Conservation (phyloP, 202 grass and related monocot species). For the Carex arenaria region DNA sequence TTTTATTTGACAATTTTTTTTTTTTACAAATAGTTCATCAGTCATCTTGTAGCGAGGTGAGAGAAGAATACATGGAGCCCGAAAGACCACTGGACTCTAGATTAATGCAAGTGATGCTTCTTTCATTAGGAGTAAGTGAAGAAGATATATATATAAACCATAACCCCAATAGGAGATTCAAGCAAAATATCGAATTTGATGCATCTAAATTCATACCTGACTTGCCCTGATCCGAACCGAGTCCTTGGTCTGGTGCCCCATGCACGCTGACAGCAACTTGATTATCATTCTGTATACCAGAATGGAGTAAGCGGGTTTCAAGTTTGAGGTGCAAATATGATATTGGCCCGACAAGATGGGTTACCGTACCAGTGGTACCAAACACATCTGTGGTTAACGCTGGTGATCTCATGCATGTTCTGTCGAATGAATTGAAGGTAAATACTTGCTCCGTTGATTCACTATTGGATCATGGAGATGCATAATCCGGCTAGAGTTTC, state of each 20-base stretch:
- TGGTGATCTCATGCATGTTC: slow-evolving; percentile 74
- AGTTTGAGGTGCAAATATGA: slow-evolving; percentile 39
- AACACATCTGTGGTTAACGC: slow-evolving; percentile 71
- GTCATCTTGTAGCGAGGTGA: slow-evolving; percentile 41
- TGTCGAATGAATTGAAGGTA: slow-evolving; percentile 74
- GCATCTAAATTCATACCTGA: slow-evolving; percentile 80
- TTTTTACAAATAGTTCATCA: not conserved
- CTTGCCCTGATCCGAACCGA: slow-evolving; percentile 70
- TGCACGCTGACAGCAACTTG: slow-evolving; percentile 86
- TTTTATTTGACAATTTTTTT: not conserved
- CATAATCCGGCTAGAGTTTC: no score
- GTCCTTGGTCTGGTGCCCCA: slow-evolving; percentile 75
- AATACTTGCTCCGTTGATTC: no score
- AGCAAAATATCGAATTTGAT: slow-evolving; percentile 36
- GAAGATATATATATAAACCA: slow-evolving; percentile 37
- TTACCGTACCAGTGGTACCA: slow-evolving; percentile 45
- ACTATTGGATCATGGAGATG: no score
- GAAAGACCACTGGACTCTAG: slow-evolving; percentile 32
- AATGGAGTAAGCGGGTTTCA: slow-evolving; percentile 74
- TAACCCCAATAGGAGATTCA: slow-evolving; percentile 24
- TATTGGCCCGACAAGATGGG: slow-evolving; percentile 48
- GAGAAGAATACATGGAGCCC: slow-evolving; percentile 61
- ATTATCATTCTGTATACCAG: slow-evolving; percentile 67
- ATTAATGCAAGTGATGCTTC: slow-evolving; percentile 48
- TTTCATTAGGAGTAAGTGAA: slow-evolving; percentile 45